phyloP scores from a whole-genome alignment of 352 stramenopile genomes.

The Aphanomyces astaci region DNA sequence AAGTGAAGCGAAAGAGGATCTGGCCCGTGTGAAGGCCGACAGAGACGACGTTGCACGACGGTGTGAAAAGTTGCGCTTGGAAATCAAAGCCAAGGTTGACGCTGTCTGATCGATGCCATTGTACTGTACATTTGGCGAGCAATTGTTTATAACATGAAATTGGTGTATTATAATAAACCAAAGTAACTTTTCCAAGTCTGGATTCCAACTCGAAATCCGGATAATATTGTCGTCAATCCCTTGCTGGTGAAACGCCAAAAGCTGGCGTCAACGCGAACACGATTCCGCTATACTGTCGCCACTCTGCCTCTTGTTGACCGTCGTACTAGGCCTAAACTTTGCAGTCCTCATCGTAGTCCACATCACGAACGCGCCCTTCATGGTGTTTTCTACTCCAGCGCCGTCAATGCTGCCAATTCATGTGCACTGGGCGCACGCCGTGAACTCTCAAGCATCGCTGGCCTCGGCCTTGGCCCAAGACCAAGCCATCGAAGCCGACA shows the following conservation, averaged over 20 bases:
- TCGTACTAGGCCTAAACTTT: neutral
- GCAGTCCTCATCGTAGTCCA: neutral
- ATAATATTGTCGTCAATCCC: neutral
- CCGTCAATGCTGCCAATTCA: neutral
- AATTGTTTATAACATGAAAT: neutral
- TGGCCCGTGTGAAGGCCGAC: constrained; percentile 38
- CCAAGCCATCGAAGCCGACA: constrained; percentile 15
- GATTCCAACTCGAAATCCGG: too few relatives aligned
- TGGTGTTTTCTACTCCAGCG: neutral
- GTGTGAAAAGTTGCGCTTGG: constrained; percentile 47
- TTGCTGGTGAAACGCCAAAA: too few relatives aligned
- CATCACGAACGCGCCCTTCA: neutral
- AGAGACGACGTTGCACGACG: constrained; percentile 55
- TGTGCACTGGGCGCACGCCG: constrained; percentile 17
- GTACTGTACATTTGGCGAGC: neutral
- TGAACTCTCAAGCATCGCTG: constrained; percentile 17
- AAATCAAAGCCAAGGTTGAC: constrained; percentile 23
- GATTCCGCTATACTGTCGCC: neutral
- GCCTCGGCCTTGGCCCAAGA: neutral
- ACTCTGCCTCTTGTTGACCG: neutral
- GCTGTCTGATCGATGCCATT: neutral
- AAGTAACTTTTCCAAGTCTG: too few relatives aligned
- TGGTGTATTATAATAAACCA: too few relatives aligned
- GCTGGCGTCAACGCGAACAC: neutral
- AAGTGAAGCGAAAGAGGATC: constrained; percentile 25